Base-by-base conservation (phyloP, 2,329 filamentous ascomycete genomes). In the Piedraia hortae region DNA sequence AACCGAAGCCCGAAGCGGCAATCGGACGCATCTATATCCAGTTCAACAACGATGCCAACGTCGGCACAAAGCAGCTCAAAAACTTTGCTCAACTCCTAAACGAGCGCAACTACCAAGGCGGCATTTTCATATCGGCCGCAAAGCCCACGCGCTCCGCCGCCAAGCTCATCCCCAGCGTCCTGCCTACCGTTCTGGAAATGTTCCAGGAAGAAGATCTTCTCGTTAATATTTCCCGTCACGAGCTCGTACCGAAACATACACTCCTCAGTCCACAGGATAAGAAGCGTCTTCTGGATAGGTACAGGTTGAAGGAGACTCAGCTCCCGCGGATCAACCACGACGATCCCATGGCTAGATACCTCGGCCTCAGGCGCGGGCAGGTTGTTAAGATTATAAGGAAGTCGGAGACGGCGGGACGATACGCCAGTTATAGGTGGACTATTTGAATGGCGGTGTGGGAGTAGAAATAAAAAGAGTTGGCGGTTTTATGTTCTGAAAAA, bases 351-450 rank as follows among this genome's bases (percentile, higher is more conserved):
- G 75, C 85, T 12, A 68, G 72, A 37, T 97, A 93, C 46, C 53
- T 91, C 24, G 85, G 85, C 7, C 53, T 97, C 43, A 71, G 73
- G 53, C 62, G 80, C 42, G 78, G 80, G 3, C 74, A 91, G 48
- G 80, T 97, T 3, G 85, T 97, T 39, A 97, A 97, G 62, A 97
- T 97, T 38, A 91, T 97, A 38, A 60, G 85, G 33, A 80, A 71
- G 46, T 80, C 70, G 41, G 85, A 93, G 56, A 97, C 85, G 25
- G 85, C 85, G 8, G 85, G 85, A 29, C 61, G 85, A 23, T 97
- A 97, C 50, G 85, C 85, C 21, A 90, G 77, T 61, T 97, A 97
- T 50, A 58, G 82, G 36, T 68, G 62, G 62, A 59, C 44, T 19
- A 54, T 56, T 21, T 46, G 34, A 41, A 13, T 10, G 7, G 7